Conservation (phyloP, 768 basidiomycete species). For the Gyrodon lividus region DNA sequence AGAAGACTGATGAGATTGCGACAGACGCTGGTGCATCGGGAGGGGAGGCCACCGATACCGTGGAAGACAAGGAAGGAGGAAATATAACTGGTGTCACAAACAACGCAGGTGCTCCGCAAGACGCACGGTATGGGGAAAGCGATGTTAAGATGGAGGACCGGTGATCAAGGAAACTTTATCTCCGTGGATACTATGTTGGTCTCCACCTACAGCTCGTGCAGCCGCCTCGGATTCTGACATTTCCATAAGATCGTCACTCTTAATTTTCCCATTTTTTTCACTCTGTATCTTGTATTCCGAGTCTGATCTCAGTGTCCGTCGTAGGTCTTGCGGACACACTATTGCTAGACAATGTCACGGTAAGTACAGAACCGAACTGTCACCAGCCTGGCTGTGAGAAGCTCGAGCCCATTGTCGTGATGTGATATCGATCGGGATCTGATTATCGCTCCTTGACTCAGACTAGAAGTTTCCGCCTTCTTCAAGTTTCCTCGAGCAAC, state of each 20-base stretch:
- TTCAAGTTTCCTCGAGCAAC: constrained; percentile 1
- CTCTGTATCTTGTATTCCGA: too few relatives aligned
- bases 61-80: constrained; percentile 27
- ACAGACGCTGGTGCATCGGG: constrained; percentile 17
- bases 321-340: too few relatives aligned
- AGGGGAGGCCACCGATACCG: constrained; percentile 24
- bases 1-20: constrained; percentile 24
- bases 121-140: constrained; percentile 36
- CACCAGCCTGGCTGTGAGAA: too few relatives aligned
- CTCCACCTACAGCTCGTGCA: too few relatives aligned
- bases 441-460: constrained; percentile 1
- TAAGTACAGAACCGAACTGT: too few relatives aligned
- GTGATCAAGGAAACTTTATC: constrained; percentile 8
- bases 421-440: constrained; percentile 9
- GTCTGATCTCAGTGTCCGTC: too few relatives aligned
- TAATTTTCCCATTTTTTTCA: too few relatives aligned
- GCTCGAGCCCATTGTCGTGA: too few relatives aligned
- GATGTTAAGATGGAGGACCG: constrained; percentile 54
- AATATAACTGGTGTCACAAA: constrained; percentile 19
- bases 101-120: constrained; percentile 16
- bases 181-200: not conserved
- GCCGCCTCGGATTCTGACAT: too few relatives aligned
- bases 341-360: too few relatives aligned
- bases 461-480: not conserved
- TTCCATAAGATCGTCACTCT: too few relatives aligned